Conservation (phyloP, 108 stramenopile genomes). For the Pseudonitzschia multistriata region DNA sequence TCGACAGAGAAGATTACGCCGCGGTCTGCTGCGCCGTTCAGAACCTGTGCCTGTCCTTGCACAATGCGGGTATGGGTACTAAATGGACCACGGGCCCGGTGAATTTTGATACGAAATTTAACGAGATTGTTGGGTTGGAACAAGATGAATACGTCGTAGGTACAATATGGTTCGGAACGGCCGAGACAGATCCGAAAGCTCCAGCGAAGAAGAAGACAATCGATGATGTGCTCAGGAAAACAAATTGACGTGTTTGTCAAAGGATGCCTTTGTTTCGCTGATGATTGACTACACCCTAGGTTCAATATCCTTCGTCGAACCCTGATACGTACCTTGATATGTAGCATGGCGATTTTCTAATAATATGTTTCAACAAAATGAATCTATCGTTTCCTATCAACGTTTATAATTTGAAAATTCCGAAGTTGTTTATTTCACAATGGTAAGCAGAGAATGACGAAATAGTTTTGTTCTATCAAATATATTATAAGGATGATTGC, state of each 20-base stretch:
- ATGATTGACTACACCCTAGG: too few relatives aligned
- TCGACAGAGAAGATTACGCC: slow-evolving; percentile 56
- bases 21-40: slow-evolving; percentile 59
- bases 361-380: too few relatives aligned
- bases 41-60: slow-evolving; percentile 48
- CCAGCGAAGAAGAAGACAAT: slow-evolving; percentile 31
- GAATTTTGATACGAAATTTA: slow-evolving; percentile 44
- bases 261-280: too few relatives aligned
- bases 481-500: not conserved
- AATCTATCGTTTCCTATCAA: too few relatives aligned
- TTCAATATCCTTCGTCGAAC: too few relatives aligned
- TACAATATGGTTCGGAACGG: slow-evolving; percentile 52
- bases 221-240: slow-evolving; percentile 28
- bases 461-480: not conserved
- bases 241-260: slow-evolving; percentile 1
- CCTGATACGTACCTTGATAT: too few relatives aligned
- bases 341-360: too few relatives aligned
- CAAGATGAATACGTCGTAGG: slow-evolving; percentile 44
- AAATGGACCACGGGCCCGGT: slow-evolving; percentile 66
- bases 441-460: too few relatives aligned
- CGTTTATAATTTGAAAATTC: too few relatives aligned
- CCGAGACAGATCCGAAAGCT: slow-evolving; percentile 19
- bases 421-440: too few relatives aligned
- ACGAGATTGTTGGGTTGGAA: slow-evolving; percentile 36
- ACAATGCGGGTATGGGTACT: slow-evolving; percentile 47